Base-by-base conservation (phyloP, 1,284 basidiomycete genomes). In the Rhodotorula sp. region DNA sequence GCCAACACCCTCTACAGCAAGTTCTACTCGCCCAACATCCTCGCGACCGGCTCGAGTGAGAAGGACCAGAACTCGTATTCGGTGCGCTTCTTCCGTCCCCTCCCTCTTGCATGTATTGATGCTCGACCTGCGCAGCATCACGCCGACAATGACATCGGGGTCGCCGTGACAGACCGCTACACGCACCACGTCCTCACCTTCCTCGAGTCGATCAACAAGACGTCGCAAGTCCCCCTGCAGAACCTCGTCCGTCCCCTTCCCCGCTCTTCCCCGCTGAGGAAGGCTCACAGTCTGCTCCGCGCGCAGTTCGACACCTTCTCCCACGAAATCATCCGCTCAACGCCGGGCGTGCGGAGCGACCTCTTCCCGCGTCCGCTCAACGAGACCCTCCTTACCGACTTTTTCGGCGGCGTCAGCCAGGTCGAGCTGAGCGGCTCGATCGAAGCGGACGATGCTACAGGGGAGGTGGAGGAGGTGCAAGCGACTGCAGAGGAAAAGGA, bases 61-160 rank as follows among this genome's bases (percentile, higher is more conserved):
- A 85, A 96, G n/a, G 91, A 87, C 51, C 90, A 99, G 82, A 97
- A 91, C 80, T 97, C 94, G 1, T 97, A 97, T 80, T 97, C 94
- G 25, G 94, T 94, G 70, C 69, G 89, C 32, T 25, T 48, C 19
- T 36, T 19, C 46, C 22, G 10, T 36, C 3, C 46, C 34, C 22
- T 3, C 32, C 19, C 36, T 13, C 50, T 55, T 13, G 12, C 36
- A 12, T 9, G 17, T 36, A 27, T 22, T 34, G 32, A 22, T 7
- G 4, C 10, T 22, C 37, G 29, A 13, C 29, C 2, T 1, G 21
- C n/a, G 34, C 77, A 96, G 91, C 90, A 98, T 79, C 91, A 93
- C 80, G 92, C 91, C 77, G 96, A 99, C 83, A 84, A 88, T 56
- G 94, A 97, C 75, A 89, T 99, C 51, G 97, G 97, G 5, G 91